Conservation (phyloP, 2,329 filamentous ascomycete species). For the Ophiostoma quercus region DNA sequence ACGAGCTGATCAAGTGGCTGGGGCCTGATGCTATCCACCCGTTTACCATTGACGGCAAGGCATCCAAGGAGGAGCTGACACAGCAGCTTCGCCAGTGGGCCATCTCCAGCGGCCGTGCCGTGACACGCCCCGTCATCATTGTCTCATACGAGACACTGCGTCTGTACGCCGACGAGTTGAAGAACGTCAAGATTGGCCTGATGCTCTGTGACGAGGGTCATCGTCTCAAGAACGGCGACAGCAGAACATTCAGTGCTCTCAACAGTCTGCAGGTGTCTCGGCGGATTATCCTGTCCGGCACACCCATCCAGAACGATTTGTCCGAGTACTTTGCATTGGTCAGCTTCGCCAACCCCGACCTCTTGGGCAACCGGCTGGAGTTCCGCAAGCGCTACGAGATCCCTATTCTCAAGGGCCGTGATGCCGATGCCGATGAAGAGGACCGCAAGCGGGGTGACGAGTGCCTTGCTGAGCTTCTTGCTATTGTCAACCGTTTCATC, state of each 20-base stretch:
- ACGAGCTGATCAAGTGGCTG: constrained; percentile 94
- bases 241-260: constrained; percentile 86
- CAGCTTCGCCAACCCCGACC: constrained; percentile 90
- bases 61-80: constrained; percentile 86
- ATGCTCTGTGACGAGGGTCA: constrained; percentile 96
- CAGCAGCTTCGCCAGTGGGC: constrained; percentile 92
- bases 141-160: constrained; percentile 96
- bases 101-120: constrained; percentile 79
- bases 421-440: constrained; percentile 79
- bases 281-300: constrained; percentile 91
- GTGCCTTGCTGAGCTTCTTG: constrained; percentile 72
- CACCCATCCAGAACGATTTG: constrained; percentile 97
- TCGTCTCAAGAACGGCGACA: constrained; percentile 93
- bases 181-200: constrained; percentile 82
- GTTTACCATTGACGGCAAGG: constrained; percentile 96
- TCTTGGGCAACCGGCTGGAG: constrained; percentile 81
- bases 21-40: constrained; percentile 84
- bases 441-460: constrained; percentile 80
- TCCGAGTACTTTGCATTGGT: constrained; percentile 95
- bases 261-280: constrained; percentile 86
- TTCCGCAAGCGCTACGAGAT: constrained; percentile 93
- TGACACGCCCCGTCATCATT: constrained; percentile 90
- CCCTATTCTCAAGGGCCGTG: constrained; percentile 84
- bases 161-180: constrained; percentile 83
- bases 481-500: constrained; percentile 94